Conservation (phyloP, 1,139 yeast genomes). For the Pneumocystis oryctolagi region DNA sequence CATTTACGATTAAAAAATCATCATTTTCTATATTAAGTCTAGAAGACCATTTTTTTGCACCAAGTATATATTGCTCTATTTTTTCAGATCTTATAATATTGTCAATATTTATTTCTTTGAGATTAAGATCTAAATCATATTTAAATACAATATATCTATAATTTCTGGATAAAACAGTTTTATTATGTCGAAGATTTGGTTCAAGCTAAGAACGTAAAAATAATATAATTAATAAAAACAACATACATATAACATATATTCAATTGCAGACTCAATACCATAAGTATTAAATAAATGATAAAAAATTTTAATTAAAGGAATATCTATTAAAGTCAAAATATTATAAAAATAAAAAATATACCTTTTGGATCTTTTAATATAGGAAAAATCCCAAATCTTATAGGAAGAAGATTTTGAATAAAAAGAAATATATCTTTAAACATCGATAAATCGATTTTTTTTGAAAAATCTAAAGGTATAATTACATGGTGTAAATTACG, state of each 20-base stretch:
- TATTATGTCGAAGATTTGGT: not conserved
- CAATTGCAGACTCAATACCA: conserved; percentile 18
- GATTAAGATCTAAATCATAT: conserved; percentile 11
- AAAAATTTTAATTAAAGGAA: conserved; percentile 23
- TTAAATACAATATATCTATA: conserved; percentile 7
- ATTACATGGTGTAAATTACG: conserved; percentile 68
- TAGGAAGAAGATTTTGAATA: conserved; percentile 44
- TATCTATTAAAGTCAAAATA: not conserved
- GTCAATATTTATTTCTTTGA: conserved; percentile 11
- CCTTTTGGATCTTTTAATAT: conserved; percentile 23
- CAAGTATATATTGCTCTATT: conserved; percentile 16
- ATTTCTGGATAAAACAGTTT: conserved; percentile 2
- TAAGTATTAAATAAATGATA: conserved; percentile 25
- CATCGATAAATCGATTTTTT: conserved; percentile 35
- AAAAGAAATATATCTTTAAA: conserved; percentile 15
- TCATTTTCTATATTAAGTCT: conserved; percentile 26
- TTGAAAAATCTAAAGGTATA: conserved; percentile 51
- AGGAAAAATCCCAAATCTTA: conserved; percentile 72
- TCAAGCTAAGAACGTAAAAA: conserved; percentile 1
- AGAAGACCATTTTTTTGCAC: conserved; percentile 23
- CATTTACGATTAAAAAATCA: conserved; percentile 4
- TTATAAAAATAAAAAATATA: conserved; percentile 2
- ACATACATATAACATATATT: conserved; percentile 10
- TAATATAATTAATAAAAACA: conserved; percentile 15
- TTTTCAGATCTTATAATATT: conserved; percentile 4